A percentile compares a stretch with the other conserved stretches of the same genome.
Conservation (phyloP, 805 yeast genomes). For the Wickerhamiella occidentalis region DNA sequence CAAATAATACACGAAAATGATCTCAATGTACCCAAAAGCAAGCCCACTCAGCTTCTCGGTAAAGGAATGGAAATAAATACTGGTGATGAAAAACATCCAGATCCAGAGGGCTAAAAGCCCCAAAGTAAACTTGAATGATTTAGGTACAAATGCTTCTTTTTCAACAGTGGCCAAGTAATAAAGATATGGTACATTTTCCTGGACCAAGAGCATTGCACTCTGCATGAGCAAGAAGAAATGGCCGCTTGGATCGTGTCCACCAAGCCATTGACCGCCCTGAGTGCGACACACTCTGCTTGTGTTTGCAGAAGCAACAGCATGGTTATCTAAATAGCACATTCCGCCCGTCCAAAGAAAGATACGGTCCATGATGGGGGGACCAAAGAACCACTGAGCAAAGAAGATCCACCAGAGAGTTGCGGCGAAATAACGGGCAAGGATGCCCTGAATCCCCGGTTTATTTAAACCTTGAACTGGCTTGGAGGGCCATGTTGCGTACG, state of each 20-base stretch:
- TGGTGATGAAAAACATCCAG: constrained; percentile 79
- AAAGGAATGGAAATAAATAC: constrained; percentile 72
- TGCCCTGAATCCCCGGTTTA: constrained; percentile 10
- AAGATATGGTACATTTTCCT: constrained; percentile 42
- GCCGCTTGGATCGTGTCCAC: constrained; percentile 96
- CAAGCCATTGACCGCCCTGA: constrained; percentile 55
- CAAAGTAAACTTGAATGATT: constrained; percentile 24
- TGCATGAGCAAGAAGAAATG: constrained; percentile 72
- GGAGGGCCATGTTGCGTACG: constrained; percentile 6
- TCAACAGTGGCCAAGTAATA: constrained; percentile 10
- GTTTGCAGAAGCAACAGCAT: constrained; percentile 7
- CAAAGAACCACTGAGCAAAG: constrained; percentile 81
- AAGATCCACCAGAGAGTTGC: constrained; percentile 73
- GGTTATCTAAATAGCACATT: constrained; percentile 33
- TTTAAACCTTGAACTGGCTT: background rate
- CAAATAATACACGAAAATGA: constrained; percentile 34
- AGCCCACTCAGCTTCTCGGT: constrained; percentile 65
- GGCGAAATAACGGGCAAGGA: constrained; percentile 33
- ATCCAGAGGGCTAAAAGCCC: constrained; percentile 48
- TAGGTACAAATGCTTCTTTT: constrained; percentile 11
- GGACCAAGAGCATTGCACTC: constrained; percentile 50
- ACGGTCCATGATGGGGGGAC: constrained; percentile 79
- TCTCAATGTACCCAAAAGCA: constrained; percentile 45
- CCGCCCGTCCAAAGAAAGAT: constrained; percentile 79
- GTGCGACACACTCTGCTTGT: constrained; percentile 34